phyloP scores from a whole-genome alignment of 1,284 basidiomycete species.

The Schizophyllum amplum region DNA sequence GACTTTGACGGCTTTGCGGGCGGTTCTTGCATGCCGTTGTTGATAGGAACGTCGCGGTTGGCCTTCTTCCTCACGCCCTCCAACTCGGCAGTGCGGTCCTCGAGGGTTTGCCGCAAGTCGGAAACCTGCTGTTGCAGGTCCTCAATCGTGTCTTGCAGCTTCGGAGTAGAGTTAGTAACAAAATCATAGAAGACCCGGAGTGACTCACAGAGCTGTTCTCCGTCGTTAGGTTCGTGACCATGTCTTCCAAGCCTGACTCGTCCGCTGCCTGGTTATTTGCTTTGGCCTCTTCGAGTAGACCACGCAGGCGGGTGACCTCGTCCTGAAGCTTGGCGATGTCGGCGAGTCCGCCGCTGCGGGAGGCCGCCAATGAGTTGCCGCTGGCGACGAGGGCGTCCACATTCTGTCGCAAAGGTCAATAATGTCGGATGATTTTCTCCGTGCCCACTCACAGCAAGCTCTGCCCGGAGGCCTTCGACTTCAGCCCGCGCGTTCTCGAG shows the following conservation, averaged over 20 bases:
- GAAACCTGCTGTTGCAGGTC: conserved; percentile 14
- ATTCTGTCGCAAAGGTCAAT: conserved; percentile 34
- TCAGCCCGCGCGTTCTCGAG: conserved; percentile 90
- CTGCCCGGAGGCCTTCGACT: conserved; percentile 75
- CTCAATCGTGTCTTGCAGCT: conserved; percentile 20
- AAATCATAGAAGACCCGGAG: not conserved
- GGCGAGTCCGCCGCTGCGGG: conserved; percentile 40
- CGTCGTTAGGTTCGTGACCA: too few relatives aligned
- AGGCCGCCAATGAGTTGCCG: conserved; percentile 12
- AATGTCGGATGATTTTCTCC: too few relatives aligned
- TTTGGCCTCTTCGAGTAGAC: conserved; percentile 15
- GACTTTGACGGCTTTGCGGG: conserved; percentile 34
- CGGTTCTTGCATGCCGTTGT: conserved; percentile 29
- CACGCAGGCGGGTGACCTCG: conserved; percentile 15
- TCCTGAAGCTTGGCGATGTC: conserved; percentile 41
- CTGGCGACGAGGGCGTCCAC: conserved; percentile 40
- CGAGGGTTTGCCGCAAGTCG: conserved; percentile 33
- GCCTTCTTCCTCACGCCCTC: conserved; percentile 39
- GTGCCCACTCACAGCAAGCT: conserved; percentile 56
- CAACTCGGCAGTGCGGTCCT: conserved; percentile 42
- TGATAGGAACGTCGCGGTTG: conserved; percentile 46
- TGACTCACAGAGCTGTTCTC: not conserved
- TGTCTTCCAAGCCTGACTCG: not conserved
- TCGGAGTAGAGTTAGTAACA: not conserved
- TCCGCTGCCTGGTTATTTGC: conserved; percentile 4